Base-by-base conservation (phyloP, 2,329 filamentous ascomycete species). In the Neofusicoccum cordaticola region DNA sequence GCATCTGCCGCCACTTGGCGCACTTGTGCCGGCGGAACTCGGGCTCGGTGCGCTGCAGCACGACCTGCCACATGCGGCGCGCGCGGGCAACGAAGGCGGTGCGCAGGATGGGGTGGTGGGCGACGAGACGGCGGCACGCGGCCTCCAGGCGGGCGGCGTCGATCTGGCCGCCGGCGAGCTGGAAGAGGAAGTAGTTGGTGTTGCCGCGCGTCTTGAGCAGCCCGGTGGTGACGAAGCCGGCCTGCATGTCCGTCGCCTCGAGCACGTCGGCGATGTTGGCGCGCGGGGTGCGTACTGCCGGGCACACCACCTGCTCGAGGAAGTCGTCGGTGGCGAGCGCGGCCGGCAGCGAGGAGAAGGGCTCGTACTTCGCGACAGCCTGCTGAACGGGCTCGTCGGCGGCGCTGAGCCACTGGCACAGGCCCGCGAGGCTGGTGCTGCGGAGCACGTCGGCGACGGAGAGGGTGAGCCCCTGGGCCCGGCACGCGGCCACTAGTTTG, bases 41-140 rank as follows among this genome's bases (percentile, higher is more conserved):
- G 0, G 72, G 73, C 60, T 72, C 70, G 17, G 73, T 68, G 57
- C 73, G 72, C 8, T 71, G 60, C 11, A 76, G 67, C 3, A 75
- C 73, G 2, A 75, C 74, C 53, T 75, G 74, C 2, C 75, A 67
- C 66, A 75, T 73, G 44, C 72, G 71, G 56, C 75, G 72, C 11
- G 70, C 71, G 39, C 75, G 72, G 3, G 72, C 71, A 6, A 77
- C 70, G 48, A 77, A 76, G 1, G 75, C 73, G 0, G 74, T 77
- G 9, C 74, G 71, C 2, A 77, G 65, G 45, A 77, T 75, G 53
- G 75, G 73, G 65, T 71, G 74, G 2, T 71, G 70, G 57, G 74
- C 72, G 3, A 75, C 73, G 34, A 75, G 70, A 8, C 71, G 70
- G 4, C 19, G 3, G 53, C 53, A 58, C 17, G 53, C 53, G n/a